phyloP scores from a whole-genome alignment of 2,329 filamentous ascomycete species.

The Ceratocystiopsis brevicomis region DNA sequence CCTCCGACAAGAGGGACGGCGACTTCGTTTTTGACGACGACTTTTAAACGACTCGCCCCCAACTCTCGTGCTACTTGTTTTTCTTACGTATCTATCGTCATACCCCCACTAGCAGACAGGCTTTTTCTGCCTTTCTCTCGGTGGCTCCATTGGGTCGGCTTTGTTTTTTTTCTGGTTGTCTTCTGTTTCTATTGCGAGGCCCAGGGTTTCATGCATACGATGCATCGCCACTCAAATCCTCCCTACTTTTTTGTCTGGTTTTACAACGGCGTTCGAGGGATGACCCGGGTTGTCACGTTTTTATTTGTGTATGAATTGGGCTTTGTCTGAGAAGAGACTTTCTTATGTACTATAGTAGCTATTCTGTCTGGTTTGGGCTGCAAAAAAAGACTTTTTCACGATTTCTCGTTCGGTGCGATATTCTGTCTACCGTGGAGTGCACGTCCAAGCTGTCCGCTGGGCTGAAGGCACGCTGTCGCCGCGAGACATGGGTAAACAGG shows the following conservation, averaged over 20 bases:
- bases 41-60: constrained; percentile 44
- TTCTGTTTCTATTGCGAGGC: neutral
- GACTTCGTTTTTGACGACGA: constrained; percentile 93
- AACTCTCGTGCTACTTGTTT: constrained; percentile 3
- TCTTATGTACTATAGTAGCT: too few species aligned
- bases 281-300: neutral
- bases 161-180: constrained; percentile 1
- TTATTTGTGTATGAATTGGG: neutral
- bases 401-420: too few species aligned
- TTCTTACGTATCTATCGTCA: constrained; percentile 4
- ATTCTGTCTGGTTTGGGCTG: too few species aligned
- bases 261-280: constrained; percentile 5
- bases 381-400: too few species aligned
- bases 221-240: constrained; percentile 6
- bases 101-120: constrained; percentile 4
- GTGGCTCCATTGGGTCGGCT: neutral
- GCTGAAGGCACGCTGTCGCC: too few species aligned
- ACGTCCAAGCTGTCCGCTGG: too few species aligned
- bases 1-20: constrained; percentile 33
- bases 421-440: too few species aligned
- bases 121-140: neutral
- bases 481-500: too few species aligned
- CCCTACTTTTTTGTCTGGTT: constrained; percentile 1
- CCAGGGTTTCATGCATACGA: neutral
- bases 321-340: too few species aligned